Base-by-base conservation (phyloP, 148 eudicot species). In the Vaccinium corymbosum region DNA sequence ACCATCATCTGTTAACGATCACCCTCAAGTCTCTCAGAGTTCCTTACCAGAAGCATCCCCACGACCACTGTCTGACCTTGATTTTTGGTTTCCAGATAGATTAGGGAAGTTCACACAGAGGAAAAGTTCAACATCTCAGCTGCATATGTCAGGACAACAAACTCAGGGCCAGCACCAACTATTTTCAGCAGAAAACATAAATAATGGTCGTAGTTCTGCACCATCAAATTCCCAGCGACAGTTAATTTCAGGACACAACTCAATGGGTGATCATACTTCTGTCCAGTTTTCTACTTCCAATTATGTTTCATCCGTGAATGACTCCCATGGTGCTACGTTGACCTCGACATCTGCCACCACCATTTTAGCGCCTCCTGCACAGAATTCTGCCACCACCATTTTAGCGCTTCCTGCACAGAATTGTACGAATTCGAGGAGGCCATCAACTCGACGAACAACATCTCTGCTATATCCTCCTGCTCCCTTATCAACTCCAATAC, bases 211-310 rank as follows among this genome's bases (percentile, higher is more conserved):
- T 22, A 75, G 3, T 46, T 17, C 78, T 75, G 78, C 19, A 19
- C 53, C 52, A 42, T n/a, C 78, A 46, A 75, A 53, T 75, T 75
- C 27, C 16, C 78, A 75, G 51, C 53, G 48, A 52, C 78, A 75
- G 52, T 49, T 46, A 75, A 75, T 42, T 17, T 19, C 52, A 20
- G 52, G 53, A 75, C 52, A 75, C 22, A 46, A 46, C 52, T 75
- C 52, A 75, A 75, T 19, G 3, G 3, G 12, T n/a, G 22, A 75
- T 46, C 53, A 20, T 49, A 75, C 46, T 46, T 75, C 15, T 38
- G 78, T 46, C n/a, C 78, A 75, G 78, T 22, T 75, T 20, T 75
- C 78, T 75, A 46, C 78, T n/a, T 75, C 25, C 27, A 75, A 46
- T 19, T 25, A 14, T 17, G 52, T 75, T 75, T 12, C 14, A 7